Evolutionary conservation across 2,329 filamentous ascomycete species (phyloP).

Genomic region (Pseudocercospora fuligena): DNA sequence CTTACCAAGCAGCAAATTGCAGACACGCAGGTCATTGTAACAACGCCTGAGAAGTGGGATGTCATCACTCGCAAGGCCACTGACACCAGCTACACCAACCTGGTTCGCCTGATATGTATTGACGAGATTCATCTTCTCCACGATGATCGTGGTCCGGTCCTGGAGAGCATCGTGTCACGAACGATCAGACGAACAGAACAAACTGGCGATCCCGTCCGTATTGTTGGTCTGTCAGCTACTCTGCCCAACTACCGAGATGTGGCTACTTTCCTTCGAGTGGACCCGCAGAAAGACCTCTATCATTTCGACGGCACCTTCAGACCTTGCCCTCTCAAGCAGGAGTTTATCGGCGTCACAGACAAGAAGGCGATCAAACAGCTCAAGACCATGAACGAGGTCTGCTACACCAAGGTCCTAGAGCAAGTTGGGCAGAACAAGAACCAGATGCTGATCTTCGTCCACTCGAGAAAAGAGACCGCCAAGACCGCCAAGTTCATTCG

Average conservation of each 20-base stretch:
- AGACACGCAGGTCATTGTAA: slow-evolving; percentile 97
- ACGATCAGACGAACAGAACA: slow-evolving; percentile 93
- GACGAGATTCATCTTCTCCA: slow-evolving; percentile 98
- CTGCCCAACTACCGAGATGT: slow-evolving; percentile 97
- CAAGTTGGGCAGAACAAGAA: slow-evolving; percentile 92
- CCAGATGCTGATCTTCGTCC: slow-evolving; percentile 98
- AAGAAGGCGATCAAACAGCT: slow-evolving; percentile 98
- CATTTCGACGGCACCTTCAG: slow-evolving; percentile 95
- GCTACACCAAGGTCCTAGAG: slow-evolving; percentile 95
- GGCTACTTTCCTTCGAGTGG: slow-evolving; percentile 90
- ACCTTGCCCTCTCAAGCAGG: slow-evolving; percentile 91
- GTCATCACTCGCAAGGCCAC: slow-evolving; percentile 98
- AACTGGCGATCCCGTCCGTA: slow-evolving; percentile 87
- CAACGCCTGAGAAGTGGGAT: slow-evolving; percentile 98
- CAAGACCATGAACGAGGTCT: slow-evolving; percentile 99
- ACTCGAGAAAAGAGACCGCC: slow-evolving; percentile 96
- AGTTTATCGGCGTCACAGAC: slow-evolving; percentile 96
- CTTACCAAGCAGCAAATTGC: slow-evolving; percentile 98
- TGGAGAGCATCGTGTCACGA: slow-evolving; percentile 95
- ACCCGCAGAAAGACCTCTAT: slow-evolving; percentile 83
- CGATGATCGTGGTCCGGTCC: slow-evolving; percentile 92
- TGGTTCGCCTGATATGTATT: slow-evolving; percentile 95
- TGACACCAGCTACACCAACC: slow-evolving; percentile 93
- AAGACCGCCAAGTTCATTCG: slow-evolving; percentile 96
- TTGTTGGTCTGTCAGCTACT: slow-evolving; percentile 91